Percentiles rank a stretch among this genome's conserved stretches.
Conservation (phyloP, 352 stramenopile genomes). For the Thalassiosira delicatula region DNA sequence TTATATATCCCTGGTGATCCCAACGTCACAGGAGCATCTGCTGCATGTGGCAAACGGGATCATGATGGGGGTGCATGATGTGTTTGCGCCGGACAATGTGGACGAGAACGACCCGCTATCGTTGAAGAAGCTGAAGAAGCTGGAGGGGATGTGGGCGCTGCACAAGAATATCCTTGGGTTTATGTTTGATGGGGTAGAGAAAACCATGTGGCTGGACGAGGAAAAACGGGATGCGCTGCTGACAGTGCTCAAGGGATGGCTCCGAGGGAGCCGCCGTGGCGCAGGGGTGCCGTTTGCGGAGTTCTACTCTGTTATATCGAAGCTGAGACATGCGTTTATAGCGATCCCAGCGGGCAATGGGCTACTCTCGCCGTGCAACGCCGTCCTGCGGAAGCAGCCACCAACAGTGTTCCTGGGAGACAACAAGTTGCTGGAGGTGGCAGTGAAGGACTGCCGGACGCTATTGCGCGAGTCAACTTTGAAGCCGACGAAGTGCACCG, state of each 20-base stretch:
- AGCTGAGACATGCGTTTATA: slow-evolving; percentile 12
- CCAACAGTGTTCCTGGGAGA: background rate
- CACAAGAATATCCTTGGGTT: slow-evolving; percentile 36
- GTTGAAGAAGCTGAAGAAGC: slow-evolving; percentile 11
- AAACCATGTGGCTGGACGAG: background rate
- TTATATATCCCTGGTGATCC: slow-evolving; percentile 19
- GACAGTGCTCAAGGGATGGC: background rate
- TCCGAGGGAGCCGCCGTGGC: background rate
- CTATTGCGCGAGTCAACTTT: background rate
- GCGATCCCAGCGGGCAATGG: slow-evolving; percentile 23
- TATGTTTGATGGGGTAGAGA: slow-evolving; percentile 11
- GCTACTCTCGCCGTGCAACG: slow-evolving; percentile 14
- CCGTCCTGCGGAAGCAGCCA: background rate
- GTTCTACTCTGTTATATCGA: slow-evolving; percentile 8
- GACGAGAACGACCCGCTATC: slow-evolving; percentile 5
- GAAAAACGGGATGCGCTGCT: slow-evolving; percentile 3
- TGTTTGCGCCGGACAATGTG: background rate
- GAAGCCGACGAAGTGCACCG: background rate
- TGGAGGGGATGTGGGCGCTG: slow-evolving; percentile 2
- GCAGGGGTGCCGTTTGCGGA: slow-evolving; percentile 12
- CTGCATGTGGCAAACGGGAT: slow-evolving; percentile 11
- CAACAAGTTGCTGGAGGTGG: background rate
- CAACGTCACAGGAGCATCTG: background rate
- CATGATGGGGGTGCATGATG: slow-evolving; percentile 25
- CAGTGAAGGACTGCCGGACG: background rate